phyloP scores from a whole-genome alignment of 2,329 filamentous ascomycete species.

The Diaporthe longicolla region DNA sequence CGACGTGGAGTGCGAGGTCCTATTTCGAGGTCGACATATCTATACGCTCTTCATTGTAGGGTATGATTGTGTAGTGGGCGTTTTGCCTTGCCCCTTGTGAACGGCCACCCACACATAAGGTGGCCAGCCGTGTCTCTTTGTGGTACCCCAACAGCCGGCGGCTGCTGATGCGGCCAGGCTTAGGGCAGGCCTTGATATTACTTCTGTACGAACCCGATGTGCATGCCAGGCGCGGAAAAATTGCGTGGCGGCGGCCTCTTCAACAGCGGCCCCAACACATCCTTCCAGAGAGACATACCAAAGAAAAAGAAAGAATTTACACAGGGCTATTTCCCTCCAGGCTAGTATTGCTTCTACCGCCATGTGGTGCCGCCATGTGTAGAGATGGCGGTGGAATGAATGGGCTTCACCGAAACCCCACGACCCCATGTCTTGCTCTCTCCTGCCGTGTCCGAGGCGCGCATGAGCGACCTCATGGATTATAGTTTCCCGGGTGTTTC shows the following conservation, averaged over 20 bases:
- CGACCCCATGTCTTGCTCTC: not conserved
- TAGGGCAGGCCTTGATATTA: not conserved
- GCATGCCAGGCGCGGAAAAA: not conserved
- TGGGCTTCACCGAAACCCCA: not conserved
- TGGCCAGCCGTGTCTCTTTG: not conserved
- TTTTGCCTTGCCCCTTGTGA: not conserved
- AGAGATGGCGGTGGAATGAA: not conserved
- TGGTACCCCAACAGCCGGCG: not conserved
- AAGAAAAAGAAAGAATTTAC: too few species aligned
- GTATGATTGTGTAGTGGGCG: not conserved
- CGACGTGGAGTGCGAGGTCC: constrained; percentile 77
- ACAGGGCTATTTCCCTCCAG: too few species aligned
- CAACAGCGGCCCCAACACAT: not conserved
- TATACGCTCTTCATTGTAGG: not conserved
- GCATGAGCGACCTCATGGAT: constrained; percentile 2
- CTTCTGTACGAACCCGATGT: not conserved
- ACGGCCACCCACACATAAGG: not conserved
- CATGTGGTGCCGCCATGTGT: too few species aligned
- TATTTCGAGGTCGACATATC: constrained; percentile 75
- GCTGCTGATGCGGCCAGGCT: not conserved
- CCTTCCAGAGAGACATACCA: too few species aligned
- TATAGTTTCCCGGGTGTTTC: constrained; percentile 20
- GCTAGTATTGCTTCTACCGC: too few species aligned
- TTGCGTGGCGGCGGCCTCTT: not conserved
- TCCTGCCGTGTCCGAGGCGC: constrained; percentile 8